Evolutionary conservation across 108 stramenopile species (phyloP).

Genomic region (Cyclotella atomus): DNA sequence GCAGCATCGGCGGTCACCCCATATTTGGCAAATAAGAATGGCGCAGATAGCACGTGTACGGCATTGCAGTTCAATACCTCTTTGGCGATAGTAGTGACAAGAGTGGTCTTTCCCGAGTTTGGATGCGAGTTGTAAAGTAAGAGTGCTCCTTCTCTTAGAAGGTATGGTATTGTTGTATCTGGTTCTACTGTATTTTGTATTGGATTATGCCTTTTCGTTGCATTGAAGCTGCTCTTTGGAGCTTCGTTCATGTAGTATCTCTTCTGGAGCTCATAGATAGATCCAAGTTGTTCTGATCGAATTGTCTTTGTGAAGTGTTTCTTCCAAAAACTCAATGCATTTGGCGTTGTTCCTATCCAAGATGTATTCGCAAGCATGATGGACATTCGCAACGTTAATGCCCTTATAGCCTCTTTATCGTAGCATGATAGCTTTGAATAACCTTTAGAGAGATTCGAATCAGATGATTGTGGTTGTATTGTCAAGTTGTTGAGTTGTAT

Average conservation of each 20-base stretch:
- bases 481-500: too few species aligned
- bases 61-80: conserved; percentile 52
- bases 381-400: too few species aligned
- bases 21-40: conserved; percentile 77
- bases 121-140: conserved; percentile 43
- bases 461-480: too few species aligned
- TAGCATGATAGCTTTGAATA: too few species aligned
- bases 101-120: conserved; percentile 63
- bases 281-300: conserved; percentile 13
- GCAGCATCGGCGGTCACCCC: conserved; percentile 79
- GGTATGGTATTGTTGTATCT: conserved; percentile 15
- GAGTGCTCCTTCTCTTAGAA: conserved; percentile 47
- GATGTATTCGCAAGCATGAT: conserved; percentile 28
- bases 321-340: conserved; percentile 24
- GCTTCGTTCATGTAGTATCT: too few species aligned
- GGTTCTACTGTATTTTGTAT: neutral
- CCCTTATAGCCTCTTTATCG: too few species aligned
- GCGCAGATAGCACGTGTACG: conserved; percentile 63
- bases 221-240: too few species aligned
- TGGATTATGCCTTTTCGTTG: neutral
- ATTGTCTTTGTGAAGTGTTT: neutral
- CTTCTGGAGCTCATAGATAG: too few species aligned
- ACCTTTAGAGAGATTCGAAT: too few species aligned
- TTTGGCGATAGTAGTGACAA: conserved; percentile 67
- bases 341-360: conserved; percentile 38